Evolutionary conservation across 768 basidiomycete species (phyloP), one percentile per base, ranked within the genome.

Genomic region (Pluteus cervinus): DNA sequence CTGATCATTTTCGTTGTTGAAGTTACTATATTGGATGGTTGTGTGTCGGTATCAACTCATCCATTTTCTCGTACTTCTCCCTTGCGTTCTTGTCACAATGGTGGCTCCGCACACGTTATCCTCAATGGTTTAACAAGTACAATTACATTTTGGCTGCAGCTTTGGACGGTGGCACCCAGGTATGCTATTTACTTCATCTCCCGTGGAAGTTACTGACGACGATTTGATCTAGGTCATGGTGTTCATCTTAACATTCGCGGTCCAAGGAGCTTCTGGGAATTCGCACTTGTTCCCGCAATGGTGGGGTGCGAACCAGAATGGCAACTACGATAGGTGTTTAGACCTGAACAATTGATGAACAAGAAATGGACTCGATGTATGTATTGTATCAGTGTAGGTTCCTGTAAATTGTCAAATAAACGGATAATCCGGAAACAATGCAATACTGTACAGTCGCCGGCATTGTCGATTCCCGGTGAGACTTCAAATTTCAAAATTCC

Each of bases 161-260:
- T 32, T 55, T 60, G 32, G 63, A 58, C 31, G 60, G 62, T 37
- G 62, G 62, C 39, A 62, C 61, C 21, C 60, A 58, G 52, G n/a
- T n/a, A n/a, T n/a, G n/a, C n/a, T n/a, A n/a, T n/a, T n/a, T n/a
- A n/a, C n/a, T n/a, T n/a, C n/a, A n/a, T n/a, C n/a, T n/a, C n/a
- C n/a, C n/a, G n/a, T n/a, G n/a, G n/a, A n/a, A n/a, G n/a, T n/a
- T n/a, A n/a, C n/a, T n/a, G n/a, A n/a, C n/a, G n/a, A n/a, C n/a
- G n/a, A n/a, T n/a, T n/a, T n/a, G n/a, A n/a, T n/a, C n/a, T n/a
- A 58, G 52, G 71, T 76, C 12, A 77, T 77, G 74, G 63, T 71
- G 22, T 73, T 73, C 53, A 58, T 76, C 14, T 57, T 69, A 7
- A 73, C 75, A 1, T 52, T 74, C 57, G 47, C 72, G 0, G 71